Evolutionary conservation across 345 rosid genomes (phyloP).

Genomic region (Linum lewisii): DNA sequence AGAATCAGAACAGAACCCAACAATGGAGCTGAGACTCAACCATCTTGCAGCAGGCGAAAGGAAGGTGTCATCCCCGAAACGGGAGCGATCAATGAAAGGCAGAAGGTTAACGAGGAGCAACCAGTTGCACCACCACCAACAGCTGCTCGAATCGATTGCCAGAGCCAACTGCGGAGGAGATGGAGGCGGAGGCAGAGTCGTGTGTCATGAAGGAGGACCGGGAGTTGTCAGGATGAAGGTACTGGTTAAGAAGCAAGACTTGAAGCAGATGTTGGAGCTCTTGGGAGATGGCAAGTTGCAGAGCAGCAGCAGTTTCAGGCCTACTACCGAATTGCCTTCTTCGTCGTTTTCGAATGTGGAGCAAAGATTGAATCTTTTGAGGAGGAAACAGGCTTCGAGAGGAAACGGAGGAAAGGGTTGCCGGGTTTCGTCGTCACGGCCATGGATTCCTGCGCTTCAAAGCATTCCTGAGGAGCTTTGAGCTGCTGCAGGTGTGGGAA

Average conservation of each 20-base stretch:
- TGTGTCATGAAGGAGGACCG: slow-evolving; percentile 18
- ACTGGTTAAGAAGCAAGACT: slow-evolving; percentile 36
- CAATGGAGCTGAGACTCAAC: neutral
- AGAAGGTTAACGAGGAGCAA: neutral
- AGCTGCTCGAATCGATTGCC: slow-evolving; percentile 16
- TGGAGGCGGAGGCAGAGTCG: slow-evolving; percentile 11
- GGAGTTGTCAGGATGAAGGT: slow-evolving; percentile 36
- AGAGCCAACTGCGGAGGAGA: slow-evolving; percentile 13
- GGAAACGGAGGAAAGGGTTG: slow-evolving; percentile 11
- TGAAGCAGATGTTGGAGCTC: slow-evolving; percentile 29
- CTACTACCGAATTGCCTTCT: neutral
- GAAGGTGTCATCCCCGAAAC: neutral
- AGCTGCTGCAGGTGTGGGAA: neutral
- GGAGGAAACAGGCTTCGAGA: slow-evolving; percentile 9
- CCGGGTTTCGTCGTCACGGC: slow-evolving; percentile 4
- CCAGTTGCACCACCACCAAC: neutral
- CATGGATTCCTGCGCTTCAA: slow-evolving; percentile 31
- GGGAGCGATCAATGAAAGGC: neutral
- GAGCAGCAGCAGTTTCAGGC: neutral
- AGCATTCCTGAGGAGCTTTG: slow-evolving; percentile 34
- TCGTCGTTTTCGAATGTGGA: slow-evolving; percentile 14
- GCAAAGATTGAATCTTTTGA: slow-evolving; percentile 19
- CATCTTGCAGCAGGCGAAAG: neutral
- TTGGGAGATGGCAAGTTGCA: slow-evolving; percentile 9
- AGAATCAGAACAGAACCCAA: neutral